A percentile compares a stretch with the other conserved stretches of the same genome.
Evolutionary conservation across 1,284 basidiomycete genomes (phyloP).

Genomic region (Moesziomyces parantarcticus): DNA sequence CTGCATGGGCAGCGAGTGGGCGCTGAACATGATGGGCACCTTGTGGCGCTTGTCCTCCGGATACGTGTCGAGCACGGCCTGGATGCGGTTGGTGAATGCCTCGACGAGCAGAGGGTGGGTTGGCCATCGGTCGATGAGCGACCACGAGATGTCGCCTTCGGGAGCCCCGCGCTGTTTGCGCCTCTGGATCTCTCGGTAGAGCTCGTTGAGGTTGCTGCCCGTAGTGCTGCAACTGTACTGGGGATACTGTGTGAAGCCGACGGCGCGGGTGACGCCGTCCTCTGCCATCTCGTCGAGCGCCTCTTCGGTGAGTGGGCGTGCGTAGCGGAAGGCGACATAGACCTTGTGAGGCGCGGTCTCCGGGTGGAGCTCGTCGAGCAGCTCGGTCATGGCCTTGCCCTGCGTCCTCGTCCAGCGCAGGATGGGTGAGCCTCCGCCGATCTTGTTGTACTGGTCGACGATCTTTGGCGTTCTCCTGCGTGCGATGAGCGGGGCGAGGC

Average conservation of each 20-base stretch:
- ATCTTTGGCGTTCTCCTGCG: conserved; percentile 91
- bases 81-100: conserved; percentile 89
- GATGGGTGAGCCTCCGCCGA: conserved; percentile 99
- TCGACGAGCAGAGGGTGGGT: conserved; percentile 92
- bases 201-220: conserved; percentile 93
- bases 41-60: conserved; percentile 75
- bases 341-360: conserved; percentile 93
- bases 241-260: conserved; percentile 98
- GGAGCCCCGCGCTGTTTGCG: conserved; percentile 59
- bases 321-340: conserved; percentile 79
- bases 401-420: conserved; percentile 88
- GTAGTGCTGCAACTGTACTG: conserved; percentile 99
- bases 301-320: conserved; percentile 85
- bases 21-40: conserved; percentile 91
- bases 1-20: conserved; percentile 91
- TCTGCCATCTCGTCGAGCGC: conserved; percentile 84
- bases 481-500: conserved; percentile 89
- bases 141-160: conserved; percentile 84
- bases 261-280: conserved; percentile 90
- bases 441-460: conserved; percentile 90
- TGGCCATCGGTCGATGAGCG: conserved; percentile 97
- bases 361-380: conserved; percentile 93
- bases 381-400: conserved; percentile 86
- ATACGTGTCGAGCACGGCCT: conserved; percentile 83
- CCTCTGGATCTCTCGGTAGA: conserved; percentile 75